A percentile compares a stretch with the other conserved stretches of the same genome.
phyloP scores from a whole-genome alignment of 352 stramenopile genomes.

The Phytophthora foliorum region DNA sequence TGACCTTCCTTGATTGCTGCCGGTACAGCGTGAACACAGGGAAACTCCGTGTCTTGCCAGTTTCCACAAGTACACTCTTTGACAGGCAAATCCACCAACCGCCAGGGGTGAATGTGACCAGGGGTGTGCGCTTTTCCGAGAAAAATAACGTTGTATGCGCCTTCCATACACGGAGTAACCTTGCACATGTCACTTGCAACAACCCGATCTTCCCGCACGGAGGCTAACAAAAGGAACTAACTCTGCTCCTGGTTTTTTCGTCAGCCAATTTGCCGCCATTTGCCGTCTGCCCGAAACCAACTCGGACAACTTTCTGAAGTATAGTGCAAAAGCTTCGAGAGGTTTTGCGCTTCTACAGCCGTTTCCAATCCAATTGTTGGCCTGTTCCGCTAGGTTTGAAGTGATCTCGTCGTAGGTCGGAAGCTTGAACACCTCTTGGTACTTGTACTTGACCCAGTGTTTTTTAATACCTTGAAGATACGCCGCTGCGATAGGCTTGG shows the following conservation, averaged over 20 bases:
- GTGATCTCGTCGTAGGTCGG: slow-evolving; percentile 31
- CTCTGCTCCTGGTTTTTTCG: neutral
- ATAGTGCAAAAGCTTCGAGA: slow-evolving; percentile 20
- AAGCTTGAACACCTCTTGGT: slow-evolving; percentile 17
- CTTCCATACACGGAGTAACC: slow-evolving; percentile 4
- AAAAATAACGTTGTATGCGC: slow-evolving; percentile 9
- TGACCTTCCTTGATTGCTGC: neutral
- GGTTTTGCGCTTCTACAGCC: slow-evolving; percentile 26
- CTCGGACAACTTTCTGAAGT: slow-evolving; percentile 17
- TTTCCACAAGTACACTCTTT: slow-evolving; percentile 14
- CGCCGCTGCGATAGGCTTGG: too few relatives aligned
- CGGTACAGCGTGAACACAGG: slow-evolving; percentile 19
- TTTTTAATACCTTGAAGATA: too few relatives aligned
- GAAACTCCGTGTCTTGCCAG: slow-evolving; percentile 18
- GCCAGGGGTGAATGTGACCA: slow-evolving; percentile 10
- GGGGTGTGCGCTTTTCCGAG: neutral
- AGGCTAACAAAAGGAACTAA: neutral
- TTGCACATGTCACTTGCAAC: slow-evolving; percentile 2
- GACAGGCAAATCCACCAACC: slow-evolving; percentile 6
- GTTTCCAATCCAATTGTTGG: slow-evolving; percentile 33
- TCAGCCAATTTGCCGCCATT: neutral
- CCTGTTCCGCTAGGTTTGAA: slow-evolving; percentile 35
- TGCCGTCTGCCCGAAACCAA: slow-evolving; percentile 5
- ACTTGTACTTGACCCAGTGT: slow-evolving; percentile 36
- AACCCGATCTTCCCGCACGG: neutral